Percentiles rank a stretch among this genome's conserved stretches.
Conservation (phyloP, 331 rosid genomes). For the Quercus lobata region DNA sequence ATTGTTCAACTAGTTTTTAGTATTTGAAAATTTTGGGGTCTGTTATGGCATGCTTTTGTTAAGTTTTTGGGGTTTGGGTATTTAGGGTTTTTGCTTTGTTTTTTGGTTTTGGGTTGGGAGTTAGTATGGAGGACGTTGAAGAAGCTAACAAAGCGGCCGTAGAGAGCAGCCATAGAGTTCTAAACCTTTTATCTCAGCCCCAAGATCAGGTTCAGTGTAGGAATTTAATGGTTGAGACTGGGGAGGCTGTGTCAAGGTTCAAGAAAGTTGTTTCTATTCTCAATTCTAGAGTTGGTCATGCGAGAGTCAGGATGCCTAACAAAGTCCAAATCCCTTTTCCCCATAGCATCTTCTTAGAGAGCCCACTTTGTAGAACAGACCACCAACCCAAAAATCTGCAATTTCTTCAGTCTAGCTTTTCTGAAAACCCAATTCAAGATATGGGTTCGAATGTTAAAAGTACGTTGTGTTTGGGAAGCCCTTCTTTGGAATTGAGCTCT, state of each 20-base stretch:
- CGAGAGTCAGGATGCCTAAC: constrained; percentile 70
- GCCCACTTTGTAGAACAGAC: constrained; percentile 42
- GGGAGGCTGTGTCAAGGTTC: constrained; percentile 77
- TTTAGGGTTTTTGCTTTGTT: constrained; percentile 8
- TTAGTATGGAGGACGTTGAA: constrained; percentile 82
- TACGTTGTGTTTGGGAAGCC: constrained; percentile 49
- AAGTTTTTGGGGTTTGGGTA: constrained; percentile 18
- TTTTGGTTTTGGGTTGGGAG: constrained; percentile 10
- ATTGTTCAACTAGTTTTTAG: constrained; percentile 14
- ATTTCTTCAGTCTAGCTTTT: constrained; percentile 41
- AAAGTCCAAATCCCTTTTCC: constrained; percentile 51
- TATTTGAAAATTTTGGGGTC: constrained; percentile 5
- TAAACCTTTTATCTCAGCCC: constrained; percentile 63
- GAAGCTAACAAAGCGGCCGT: constrained; percentile 88
- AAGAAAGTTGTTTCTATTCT: constrained; percentile 86
- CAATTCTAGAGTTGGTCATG: constrained; percentile 69
- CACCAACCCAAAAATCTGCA: constrained; percentile 37
- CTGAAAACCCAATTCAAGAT: constrained; percentile 58
- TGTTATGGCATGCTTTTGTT: constrained; percentile 27
- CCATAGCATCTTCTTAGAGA: constrained; percentile 55
- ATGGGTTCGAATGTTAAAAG: constrained; percentile 36
- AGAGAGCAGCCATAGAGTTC: constrained; percentile 79
- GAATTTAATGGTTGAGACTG: constrained; percentile 69
- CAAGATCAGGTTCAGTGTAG: constrained; percentile 59
- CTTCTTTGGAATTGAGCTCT: constrained; percentile 65